Evolutionary conservation across 495 filamentous ascomycete species (phyloP).

Genomic region (Lophiostoma macrostomum): DNA sequence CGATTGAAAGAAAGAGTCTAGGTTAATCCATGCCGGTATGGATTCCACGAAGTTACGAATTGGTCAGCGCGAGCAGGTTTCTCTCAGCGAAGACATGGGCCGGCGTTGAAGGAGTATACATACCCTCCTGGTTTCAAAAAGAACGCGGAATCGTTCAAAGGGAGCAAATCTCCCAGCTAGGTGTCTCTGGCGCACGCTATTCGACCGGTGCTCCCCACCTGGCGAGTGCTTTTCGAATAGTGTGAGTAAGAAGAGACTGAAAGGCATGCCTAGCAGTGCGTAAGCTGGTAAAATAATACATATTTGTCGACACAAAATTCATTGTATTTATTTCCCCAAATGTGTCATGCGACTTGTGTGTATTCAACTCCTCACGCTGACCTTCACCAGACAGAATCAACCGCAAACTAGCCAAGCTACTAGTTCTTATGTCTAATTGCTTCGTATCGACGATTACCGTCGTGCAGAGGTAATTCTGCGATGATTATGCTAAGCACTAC

Average conservation of each 20-base stretch:
- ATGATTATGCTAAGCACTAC: too few species aligned
- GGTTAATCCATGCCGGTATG: not conserved
- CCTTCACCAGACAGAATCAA: too few species aligned
- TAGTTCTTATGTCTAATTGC: too few species aligned
- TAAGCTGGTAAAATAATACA: constrained; percentile 17
- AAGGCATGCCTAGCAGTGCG: constrained; percentile 14
- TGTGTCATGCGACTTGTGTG: too few species aligned
- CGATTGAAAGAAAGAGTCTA: not conserved
- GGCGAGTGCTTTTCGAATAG: not conserved
- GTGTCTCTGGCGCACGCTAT: not conserved
- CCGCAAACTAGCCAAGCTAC: too few species aligned
- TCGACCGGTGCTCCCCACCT: not conserved
- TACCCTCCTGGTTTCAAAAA: not conserved
- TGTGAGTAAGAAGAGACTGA: not conserved
- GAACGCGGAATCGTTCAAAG: constrained; percentile 29
- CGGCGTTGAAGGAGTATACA: constrained; percentile 5
- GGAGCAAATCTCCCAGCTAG: constrained; percentile 25
- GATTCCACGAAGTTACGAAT: not conserved
- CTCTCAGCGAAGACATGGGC: not conserved
- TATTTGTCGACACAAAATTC: too few species aligned
- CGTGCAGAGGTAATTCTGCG: too few species aligned
- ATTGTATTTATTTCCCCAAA: too few species aligned
- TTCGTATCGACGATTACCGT: too few species aligned
- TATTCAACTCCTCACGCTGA: too few species aligned
- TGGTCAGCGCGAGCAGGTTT: constrained; percentile 11